A percentile compares a stretch with the other conserved stretches of the same genome.
Conservation (phyloP, 2,329 filamentous ascomycete species). For the Sporothrix mexicana region DNA sequence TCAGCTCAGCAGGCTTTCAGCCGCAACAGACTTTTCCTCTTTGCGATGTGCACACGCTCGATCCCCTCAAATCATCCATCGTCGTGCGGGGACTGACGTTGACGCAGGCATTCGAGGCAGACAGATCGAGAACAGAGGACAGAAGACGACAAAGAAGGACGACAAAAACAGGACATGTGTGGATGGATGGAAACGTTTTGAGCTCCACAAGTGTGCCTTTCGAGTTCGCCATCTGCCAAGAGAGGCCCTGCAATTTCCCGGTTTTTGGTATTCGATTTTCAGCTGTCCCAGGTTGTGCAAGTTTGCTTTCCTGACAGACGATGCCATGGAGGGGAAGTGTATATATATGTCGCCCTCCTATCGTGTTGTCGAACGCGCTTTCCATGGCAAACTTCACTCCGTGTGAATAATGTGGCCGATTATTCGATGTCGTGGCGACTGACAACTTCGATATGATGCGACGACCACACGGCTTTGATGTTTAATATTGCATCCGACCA, state of each 20-base stretch:
- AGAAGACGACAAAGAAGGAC: too few relatives aligned
- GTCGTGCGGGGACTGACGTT: not conserved
- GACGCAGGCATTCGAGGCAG: not conserved
- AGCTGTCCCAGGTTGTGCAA: constrained; percentile 2
- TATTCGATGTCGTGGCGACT: not conserved
- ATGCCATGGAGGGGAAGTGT: not conserved
- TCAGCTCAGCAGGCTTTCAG: constrained; percentile 14
- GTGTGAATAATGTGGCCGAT: too few relatives aligned
- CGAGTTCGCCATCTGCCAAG: not conserved
- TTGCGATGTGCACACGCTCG: constrained; percentile 7
- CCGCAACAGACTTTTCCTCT: constrained; percentile 9
- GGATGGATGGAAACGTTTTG: not conserved
- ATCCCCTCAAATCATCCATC: not conserved
- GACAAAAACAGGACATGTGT: not conserved
- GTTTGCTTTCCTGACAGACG: not conserved
- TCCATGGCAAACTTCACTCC: not conserved
- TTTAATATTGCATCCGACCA: not conserved
- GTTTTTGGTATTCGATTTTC: not conserved
- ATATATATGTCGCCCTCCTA: not conserved
- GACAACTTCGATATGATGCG: not conserved
- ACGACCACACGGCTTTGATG: too few relatives aligned
- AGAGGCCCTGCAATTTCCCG: constrained; percentile 10
- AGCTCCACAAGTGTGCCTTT: not conserved
- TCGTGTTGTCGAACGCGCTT: not conserved
- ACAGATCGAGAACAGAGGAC: not conserved